phyloP scores from a whole-genome alignment of 1,139 yeast genomes.

The Hyphopichia fennica region DNA sequence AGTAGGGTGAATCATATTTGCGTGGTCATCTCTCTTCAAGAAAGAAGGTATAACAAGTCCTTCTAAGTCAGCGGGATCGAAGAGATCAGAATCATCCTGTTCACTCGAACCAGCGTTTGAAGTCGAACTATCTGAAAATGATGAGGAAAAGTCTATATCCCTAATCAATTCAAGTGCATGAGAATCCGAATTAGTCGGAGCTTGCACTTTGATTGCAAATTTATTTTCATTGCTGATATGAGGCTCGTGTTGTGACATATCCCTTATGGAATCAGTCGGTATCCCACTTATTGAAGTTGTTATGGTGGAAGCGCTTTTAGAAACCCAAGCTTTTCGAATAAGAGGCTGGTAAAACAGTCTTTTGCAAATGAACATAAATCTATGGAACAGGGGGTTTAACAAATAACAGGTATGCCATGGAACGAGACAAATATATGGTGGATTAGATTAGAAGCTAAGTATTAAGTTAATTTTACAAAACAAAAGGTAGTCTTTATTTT shows the following conservation, averaged over 20 bases:
- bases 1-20: no score
- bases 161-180: background rate
- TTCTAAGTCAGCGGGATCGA: constrained; percentile 5
- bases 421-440: no score
- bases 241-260: background rate
- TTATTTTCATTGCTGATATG: background rate
- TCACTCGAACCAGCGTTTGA: background rate
- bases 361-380: background rate
- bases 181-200: background rate
- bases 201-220: background rate
- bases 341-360: background rate
- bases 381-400: background rate
- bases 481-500: no score
- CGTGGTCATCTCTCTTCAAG: background rate
- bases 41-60: background rate
- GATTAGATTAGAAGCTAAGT: no score
- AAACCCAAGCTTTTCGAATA: background rate
- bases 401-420: background rate
- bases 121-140: background rate
- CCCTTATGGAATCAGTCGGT: background rate
- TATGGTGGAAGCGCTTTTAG: background rate
- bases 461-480: no score
- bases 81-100: constrained; percentile 1
- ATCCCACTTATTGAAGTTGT: background rate
- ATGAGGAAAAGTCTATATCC: constrained; percentile 3